Conservation (phyloP, 768 basidiomycete genomes). For the Daedalea quercina region DNA sequence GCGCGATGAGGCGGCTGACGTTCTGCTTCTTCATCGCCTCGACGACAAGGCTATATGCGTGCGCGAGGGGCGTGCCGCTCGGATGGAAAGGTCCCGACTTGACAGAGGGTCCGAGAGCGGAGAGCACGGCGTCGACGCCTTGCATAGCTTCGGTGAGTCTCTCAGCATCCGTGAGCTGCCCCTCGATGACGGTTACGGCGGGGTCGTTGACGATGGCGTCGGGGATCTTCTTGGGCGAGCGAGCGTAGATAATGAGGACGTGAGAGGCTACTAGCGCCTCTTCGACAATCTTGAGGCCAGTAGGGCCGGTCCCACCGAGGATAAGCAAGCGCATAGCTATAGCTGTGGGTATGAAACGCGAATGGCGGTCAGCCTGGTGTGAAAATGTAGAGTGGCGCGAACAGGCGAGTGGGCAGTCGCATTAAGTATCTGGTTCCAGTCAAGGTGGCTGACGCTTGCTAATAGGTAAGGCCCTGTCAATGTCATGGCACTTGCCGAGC, state of each 20-base stretch:
- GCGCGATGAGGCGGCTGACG: conserved; percentile 54
- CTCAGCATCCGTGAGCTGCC: conserved; percentile 46
- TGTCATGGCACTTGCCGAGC: too few relatives aligned
- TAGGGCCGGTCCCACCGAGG: conserved; percentile 64
- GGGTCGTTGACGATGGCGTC: conserved; percentile 36
- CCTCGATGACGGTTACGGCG: conserved; percentile 43
- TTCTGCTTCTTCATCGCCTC: conserved; percentile 44
- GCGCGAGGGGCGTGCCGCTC: conserved; percentile 50
- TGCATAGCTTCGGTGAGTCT: conserved; percentile 45
- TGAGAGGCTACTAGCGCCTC: conserved; percentile 41
- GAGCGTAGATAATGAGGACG: conserved; percentile 53
- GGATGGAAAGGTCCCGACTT: conserved; percentile 33
- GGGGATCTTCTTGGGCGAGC: conserved; percentile 58
- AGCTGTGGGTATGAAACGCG: neutral
- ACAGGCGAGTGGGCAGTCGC: too few relatives aligned
- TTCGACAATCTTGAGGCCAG: conserved; percentile 50
- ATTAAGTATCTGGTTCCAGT: too few relatives aligned
- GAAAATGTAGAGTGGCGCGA: too few relatives aligned
- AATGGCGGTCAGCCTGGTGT: too few relatives aligned
- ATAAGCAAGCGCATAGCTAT: conserved; percentile 47
- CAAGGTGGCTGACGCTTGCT: too few relatives aligned
- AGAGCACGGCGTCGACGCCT: conserved; percentile 56
- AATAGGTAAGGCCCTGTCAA: too few relatives aligned
- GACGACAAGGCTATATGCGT: conserved; percentile 50
- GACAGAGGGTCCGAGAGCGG: conserved; percentile 67